A percentile compares a stretch with the other conserved stretches of the same genome.
phyloP scores from a whole-genome alignment of 2,329 filamentous ascomycete species.

The Claviceps capensis region DNA sequence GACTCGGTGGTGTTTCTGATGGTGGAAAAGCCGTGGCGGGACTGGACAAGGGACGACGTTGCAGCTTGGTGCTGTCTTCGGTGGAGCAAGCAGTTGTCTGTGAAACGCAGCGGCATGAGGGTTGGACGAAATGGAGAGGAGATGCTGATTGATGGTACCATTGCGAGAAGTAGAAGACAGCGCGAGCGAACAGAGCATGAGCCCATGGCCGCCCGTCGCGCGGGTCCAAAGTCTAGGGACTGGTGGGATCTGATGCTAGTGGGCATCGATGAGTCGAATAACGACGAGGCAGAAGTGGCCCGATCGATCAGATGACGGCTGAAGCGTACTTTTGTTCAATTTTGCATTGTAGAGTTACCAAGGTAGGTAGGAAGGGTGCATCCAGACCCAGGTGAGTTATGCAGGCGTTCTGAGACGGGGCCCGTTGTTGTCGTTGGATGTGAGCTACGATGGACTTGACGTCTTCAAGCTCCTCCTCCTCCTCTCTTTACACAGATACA shows the following conservation, averaged over 20 bases:
- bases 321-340: background rate
- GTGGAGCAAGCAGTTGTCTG: background rate
- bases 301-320: background rate
- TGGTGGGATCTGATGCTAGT: conserved; percentile 19
- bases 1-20: conserved; percentile 55
- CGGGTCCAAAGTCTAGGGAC: conserved; percentile 9
- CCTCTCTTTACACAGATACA: background rate
- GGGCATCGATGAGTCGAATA: conserved; percentile 3
- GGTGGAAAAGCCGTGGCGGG: conserved; percentile 56
- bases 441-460: background rate
- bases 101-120: conserved; percentile 8
- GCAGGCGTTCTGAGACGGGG: background rate
- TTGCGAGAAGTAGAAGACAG: conserved; percentile 33
- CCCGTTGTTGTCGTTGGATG: too few relatives aligned
- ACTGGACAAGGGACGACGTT: conserved; percentile 6
- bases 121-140: conserved; percentile 37
- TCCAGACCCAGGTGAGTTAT: background rate
- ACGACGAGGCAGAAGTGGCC: background rate
- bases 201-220: conserved; percentile 8
- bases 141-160: conserved; percentile 34
- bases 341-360: background rate
- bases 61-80: background rate
- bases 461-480: too few relatives aligned
- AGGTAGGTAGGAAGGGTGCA: background rate
- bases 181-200: conserved; percentile 29